These are phyloP conservation scores for Starmera amethionina DNA, from an alignment of 805 yeast genomes.

Conservation along the genomic window DNA sequence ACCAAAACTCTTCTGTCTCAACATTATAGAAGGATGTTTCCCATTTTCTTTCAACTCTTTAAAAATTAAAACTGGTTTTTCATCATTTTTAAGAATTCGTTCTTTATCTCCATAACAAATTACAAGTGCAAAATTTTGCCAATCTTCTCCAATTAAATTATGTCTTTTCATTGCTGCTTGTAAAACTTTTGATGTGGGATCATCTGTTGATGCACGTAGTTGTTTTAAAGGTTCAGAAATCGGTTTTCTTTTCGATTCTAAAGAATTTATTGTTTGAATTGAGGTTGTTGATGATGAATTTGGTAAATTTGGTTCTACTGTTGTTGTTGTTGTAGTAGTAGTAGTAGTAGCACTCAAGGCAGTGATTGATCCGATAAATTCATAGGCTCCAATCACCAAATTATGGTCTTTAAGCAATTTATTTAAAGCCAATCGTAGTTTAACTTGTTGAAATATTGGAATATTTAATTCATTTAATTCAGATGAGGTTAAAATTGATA, in stretches of 20 bases:
- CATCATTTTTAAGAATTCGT: conserved; percentile 71
- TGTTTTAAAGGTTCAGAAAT: conserved; percentile 68
- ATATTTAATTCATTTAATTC: too few species aligned
- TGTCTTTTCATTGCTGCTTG: conserved; percentile 86
- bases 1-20: conserved; percentile 59
- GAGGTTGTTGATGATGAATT: conserved; percentile 5
- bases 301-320: neutral
- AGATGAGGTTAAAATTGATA: neutral
- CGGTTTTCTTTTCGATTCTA: conserved; percentile 9
- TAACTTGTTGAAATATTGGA: too few species aligned
- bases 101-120: conserved; percentile 90
- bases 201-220: conserved; percentile 78
- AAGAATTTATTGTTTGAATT: conserved; percentile 6
- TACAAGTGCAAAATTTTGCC: conserved; percentile 82
- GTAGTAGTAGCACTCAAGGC: neutral
- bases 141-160: conserved; percentile 58
- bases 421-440: too few species aligned
- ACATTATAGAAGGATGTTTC: conserved; percentile 84
- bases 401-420: too few species aligned
- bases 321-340: conserved; percentile 5
- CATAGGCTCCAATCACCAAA: too few species aligned
- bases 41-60: conserved; percentile 82
- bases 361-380: too few species aligned
- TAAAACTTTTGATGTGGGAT: conserved; percentile 79
- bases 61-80: conserved; percentile 79